Evolutionary conservation across 306 rosid genomes (phyloP), one percentile per base, ranked within the genome.

Genomic region (Cicer yamashitae): DNA sequence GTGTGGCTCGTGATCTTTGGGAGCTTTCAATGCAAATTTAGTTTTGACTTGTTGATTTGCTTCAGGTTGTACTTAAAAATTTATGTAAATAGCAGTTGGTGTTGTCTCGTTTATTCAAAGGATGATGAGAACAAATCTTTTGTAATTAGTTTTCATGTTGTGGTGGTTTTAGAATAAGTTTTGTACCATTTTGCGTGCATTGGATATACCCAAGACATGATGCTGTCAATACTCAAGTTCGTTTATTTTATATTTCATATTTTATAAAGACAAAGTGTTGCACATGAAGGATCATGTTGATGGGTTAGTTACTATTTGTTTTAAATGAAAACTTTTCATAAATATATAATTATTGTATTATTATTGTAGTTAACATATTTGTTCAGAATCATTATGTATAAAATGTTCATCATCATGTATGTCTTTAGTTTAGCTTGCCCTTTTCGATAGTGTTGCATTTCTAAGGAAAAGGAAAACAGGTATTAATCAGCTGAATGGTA

Each of bases 1-100:
- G 89, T 69, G 78, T 82, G 15, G 73, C 64, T 48, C 77, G 40
- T 38, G 88, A 74, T 67, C 67, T 62, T 72, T 50, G 73, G 43
- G 82, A 84, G 84, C 38, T 86, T 83, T 61, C 87, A 61, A 57
- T 86, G 61, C 67, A 82, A 82, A 77, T 71, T 76, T 74, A 84
- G 68, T 73, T 82, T 80, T 86, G 79, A 86, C 46, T 73, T 13
- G 71, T 70, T 77, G 78, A 74, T 60, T 50, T 79, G 79, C 67
- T 52, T 90, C 79, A 84, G 84, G 81, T 81, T 88, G 30, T 79
- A 46, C 13, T 17, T 30, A 13, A 52, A 41, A 63, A 18, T 50
- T 76, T 37, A 14, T 83, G 91, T 85, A 82, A 10, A 84, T 87
- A 84, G 71, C 56, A 47, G 84, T 73, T 74, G 83, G 43, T 53